These are phyloP conservation scores for Penicillium maclennaniae DNA, from an alignment of 495 filamentous ascomycete genomes.

Conservation along the genomic window DNA sequence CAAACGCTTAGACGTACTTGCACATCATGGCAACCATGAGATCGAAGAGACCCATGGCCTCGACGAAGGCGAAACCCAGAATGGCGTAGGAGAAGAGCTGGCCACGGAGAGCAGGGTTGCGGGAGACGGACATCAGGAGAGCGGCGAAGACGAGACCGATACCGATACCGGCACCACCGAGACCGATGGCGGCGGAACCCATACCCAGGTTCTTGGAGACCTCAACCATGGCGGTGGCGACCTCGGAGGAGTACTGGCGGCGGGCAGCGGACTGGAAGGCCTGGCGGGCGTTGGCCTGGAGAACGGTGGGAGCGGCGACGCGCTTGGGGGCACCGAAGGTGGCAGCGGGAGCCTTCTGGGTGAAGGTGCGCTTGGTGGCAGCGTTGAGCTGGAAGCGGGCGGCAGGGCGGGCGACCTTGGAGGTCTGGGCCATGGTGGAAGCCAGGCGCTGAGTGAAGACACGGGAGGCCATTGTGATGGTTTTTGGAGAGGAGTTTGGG, in stretches of 20 bases:
- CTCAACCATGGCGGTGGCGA: slow-evolving; percentile 79
- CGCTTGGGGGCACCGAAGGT: slow-evolving; percentile 62
- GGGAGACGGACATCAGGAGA: slow-evolving; percentile 77
- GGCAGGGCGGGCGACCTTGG: slow-evolving; percentile 68
- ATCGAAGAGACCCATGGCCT: slow-evolving; percentile 90
- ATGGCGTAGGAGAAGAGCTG: slow-evolving; percentile 93
- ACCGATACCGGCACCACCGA: slow-evolving; percentile 88
- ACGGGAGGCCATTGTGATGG: slow-evolving; percentile 69
- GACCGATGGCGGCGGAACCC: slow-evolving; percentile 82
- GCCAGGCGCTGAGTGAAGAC: slow-evolving; percentile 69
- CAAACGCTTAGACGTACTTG: slow-evolving; percentile 55
- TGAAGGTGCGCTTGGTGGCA: slow-evolving; percentile 67
- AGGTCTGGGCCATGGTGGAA: slow-evolving; percentile 66
- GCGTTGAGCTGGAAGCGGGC: slow-evolving; percentile 56
- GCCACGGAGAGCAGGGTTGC: slow-evolving; percentile 84
- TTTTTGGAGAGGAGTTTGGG: slow-evolving; percentile 21
- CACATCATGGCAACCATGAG: slow-evolving; percentile 90
- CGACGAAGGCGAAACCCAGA: slow-evolving; percentile 90
- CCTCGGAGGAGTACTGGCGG: slow-evolving; percentile 76
- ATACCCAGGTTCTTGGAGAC: slow-evolving; percentile 86
- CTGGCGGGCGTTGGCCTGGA: slow-evolving; percentile 61
- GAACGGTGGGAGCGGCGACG: slow-evolving; percentile 56
- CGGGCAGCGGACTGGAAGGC: slow-evolving; percentile 56
- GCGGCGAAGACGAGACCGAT: slow-evolving; percentile 88
- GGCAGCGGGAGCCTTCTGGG: slow-evolving; percentile 41